Percentiles rank a stretch among this genome's conserved stretches.
These are phyloP conservation scores for Vitis riparia DNA, from an alignment of 164 flowering plant species.

Conservation along the genomic window DNA sequence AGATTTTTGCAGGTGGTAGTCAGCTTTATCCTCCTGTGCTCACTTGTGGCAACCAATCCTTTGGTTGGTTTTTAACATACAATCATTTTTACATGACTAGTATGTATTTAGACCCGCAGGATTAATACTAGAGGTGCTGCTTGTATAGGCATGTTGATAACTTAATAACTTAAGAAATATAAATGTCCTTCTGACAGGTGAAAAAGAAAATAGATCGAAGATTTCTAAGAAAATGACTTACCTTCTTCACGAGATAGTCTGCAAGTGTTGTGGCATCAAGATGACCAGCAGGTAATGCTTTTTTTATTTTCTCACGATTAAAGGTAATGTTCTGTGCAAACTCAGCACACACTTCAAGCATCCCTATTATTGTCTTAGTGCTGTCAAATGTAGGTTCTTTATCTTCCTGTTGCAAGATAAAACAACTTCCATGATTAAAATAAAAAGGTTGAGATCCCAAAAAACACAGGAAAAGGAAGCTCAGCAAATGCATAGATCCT, in stretches of 20 bases:
- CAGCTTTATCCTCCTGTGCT: too few relatives aligned
- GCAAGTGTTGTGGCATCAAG: slow-evolving; percentile 99
- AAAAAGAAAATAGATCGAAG: slow-evolving; percentile 1
- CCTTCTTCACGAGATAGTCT: slow-evolving; percentile 97
- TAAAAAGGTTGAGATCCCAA: background rate
- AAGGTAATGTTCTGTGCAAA: slow-evolving; percentile 92
- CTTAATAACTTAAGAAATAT: background rate
- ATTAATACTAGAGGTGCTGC: too few relatives aligned
- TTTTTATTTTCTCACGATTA: slow-evolving; percentile 66
- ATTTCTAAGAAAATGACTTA: slow-evolving; percentile 18
- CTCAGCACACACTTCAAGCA: slow-evolving; percentile 96
- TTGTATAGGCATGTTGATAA: background rate
- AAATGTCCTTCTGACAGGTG: background rate
- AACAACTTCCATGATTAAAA: background rate
- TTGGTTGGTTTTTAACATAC: too few relatives aligned
- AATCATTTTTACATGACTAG: too few relatives aligned
- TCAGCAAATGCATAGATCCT: background rate
- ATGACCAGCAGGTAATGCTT: slow-evolving; percentile 90
- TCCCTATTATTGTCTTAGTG: slow-evolving; percentile 75
- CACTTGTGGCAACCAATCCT: too few relatives aligned
- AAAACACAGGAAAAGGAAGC: background rate
- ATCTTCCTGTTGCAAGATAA: slow-evolving; percentile 68
- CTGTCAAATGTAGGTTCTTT: slow-evolving; percentile 98
- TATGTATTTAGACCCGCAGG: too few relatives aligned
- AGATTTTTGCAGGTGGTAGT: too few relatives aligned